A percentile compares a stretch with the other conserved stretches of the same genome.
Evolutionary conservation across 495 filamentous ascomycete species (phyloP).

Genomic region (Entonaema liquescens): DNA sequence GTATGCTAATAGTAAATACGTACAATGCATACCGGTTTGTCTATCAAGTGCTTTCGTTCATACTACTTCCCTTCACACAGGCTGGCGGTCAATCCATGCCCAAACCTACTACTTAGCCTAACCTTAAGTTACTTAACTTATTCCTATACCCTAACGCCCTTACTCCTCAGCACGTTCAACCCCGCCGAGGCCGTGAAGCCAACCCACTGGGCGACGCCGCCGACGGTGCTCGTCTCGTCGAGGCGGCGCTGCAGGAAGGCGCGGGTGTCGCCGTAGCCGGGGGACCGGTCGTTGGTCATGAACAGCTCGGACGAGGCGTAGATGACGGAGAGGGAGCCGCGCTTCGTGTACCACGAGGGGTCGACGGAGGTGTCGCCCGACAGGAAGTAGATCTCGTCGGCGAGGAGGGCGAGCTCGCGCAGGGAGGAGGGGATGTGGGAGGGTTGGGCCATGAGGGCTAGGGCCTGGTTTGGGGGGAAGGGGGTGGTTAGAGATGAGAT

Average conservation of each 20-base stretch:
- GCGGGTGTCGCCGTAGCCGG: slow-evolving; percentile 75
- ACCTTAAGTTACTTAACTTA: not conserved
- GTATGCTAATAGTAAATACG: slow-evolving; percentile 2
- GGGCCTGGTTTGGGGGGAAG: slow-evolving; percentile 63
- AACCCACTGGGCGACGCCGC: slow-evolving; percentile 73
- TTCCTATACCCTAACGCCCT: slow-evolving; percentile 66
- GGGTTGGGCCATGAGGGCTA: slow-evolving; percentile 87
- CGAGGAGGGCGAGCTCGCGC: slow-evolving; percentile 77
- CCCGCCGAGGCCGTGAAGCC: slow-evolving; percentile 75
- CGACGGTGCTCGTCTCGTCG: slow-evolving; percentile 69
- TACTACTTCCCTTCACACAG: not conserved
- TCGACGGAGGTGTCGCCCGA: slow-evolving; percentile 85
- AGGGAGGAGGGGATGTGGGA: slow-evolving; percentile 78
- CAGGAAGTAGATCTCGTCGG: slow-evolving; percentile 87
- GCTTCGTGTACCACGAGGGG: slow-evolving; percentile 89
- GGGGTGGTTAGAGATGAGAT: not conserved
- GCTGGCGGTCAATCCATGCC: not conserved
- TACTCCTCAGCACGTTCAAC: slow-evolving; percentile 69
- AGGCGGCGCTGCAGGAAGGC: slow-evolving; percentile 80
- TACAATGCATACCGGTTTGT: slow-evolving; percentile 3
- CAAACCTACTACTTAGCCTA: not conserved
- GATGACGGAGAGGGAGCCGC: slow-evolving; percentile 76
- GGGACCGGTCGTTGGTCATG: slow-evolving; percentile 85
- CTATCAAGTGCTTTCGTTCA: not conserved
- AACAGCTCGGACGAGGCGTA: slow-evolving; percentile 89